These are phyloP conservation scores for Pluteus cervinus DNA, from an alignment of 768 basidiomycete species.

Conservation along the genomic window DNA sequence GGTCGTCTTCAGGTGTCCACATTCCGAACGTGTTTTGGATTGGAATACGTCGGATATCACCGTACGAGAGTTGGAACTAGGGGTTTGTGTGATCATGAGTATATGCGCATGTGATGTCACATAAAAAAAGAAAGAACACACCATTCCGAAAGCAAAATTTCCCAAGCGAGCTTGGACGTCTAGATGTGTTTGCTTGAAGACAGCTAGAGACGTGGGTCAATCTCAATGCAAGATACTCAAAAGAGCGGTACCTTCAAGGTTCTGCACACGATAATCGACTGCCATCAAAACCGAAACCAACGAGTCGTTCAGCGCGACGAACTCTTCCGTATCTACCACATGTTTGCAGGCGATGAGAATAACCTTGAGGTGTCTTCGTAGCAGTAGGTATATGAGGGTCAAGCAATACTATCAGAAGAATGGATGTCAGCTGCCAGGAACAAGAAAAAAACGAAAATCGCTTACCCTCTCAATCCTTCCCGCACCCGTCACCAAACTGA, in stretches of 20 bases:
- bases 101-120: background rate
- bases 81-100: background rate
- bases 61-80: conserved; percentile 27
- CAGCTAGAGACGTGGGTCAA: conserved; percentile 15
- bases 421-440: background rate
- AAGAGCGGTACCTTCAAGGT: conserved; percentile 22
- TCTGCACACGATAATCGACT: conserved; percentile 25
- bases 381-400: conserved; percentile 27
- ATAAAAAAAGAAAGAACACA: conserved; percentile 10
- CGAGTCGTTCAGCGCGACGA: conserved; percentile 22
- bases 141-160: conserved; percentile 33
- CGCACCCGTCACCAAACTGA: conserved; percentile 25
- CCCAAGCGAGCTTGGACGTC: conserved; percentile 26
- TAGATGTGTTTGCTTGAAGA: conserved; percentile 29
- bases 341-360: conserved; percentile 28
- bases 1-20: conserved; percentile 19
- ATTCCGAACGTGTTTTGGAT: conserved; percentile 23
- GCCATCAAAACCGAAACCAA: conserved; percentile 22
- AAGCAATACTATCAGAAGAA: conserved; percentile 24
- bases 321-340: conserved; percentile 25
- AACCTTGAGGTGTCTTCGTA: conserved; percentile 25
- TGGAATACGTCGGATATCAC: conserved; percentile 24
- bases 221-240: background rate
- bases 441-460: background rate
- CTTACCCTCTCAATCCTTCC: conserved; percentile 31